These are phyloP conservation scores for Fusarium sambucinum DNA, from an alignment of 2,329 filamentous ascomycete genomes.

Conservation along the genomic window DNA sequence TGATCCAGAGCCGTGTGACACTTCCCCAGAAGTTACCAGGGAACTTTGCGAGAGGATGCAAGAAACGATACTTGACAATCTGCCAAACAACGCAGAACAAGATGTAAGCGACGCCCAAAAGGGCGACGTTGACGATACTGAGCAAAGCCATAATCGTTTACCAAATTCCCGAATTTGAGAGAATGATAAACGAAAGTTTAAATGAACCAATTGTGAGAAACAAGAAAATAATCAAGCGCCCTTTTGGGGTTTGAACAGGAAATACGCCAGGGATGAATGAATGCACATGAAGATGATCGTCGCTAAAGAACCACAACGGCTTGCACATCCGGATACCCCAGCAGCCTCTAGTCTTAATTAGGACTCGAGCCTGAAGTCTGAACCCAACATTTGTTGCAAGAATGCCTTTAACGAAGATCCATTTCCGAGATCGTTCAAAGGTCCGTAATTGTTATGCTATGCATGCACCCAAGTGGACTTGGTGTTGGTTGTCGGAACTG, in stretches of 20 bases:
- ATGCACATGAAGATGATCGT: constrained; percentile 8
- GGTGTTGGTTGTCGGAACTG: neutral
- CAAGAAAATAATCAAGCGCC: constrained; percentile 18
- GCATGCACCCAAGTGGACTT: neutral
- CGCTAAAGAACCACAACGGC: neutral
- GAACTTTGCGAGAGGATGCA: constrained; percentile 35
- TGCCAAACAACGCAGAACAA: constrained; percentile 20
- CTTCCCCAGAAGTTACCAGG: constrained; percentile 39
- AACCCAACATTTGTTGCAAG: neutral
- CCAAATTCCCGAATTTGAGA: neutral
- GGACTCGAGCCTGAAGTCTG: neutral
- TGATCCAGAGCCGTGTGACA: constrained; percentile 41
- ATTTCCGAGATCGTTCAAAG: constrained; percentile 12
- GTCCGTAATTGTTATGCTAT: constrained; percentile 18
- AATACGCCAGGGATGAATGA: neutral
- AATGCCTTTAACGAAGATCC: constrained; percentile 1
- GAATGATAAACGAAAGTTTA: neutral
- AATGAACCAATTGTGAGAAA: constrained; percentile 11
- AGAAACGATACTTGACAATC: constrained; percentile 32
- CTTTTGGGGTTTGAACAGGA: neutral
- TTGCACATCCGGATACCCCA: neutral
- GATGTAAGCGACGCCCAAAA: constrained; percentile 23
- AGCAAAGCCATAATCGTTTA: constrained; percentile 23
- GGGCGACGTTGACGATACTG: constrained; percentile 14
- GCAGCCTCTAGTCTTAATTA: neutral